Percentiles rank a stretch among this genome's conserved stretches.
phyloP scores from a whole-genome alignment of 148 eudicot species.

The Tetragonia tetragonoides region DNA sequence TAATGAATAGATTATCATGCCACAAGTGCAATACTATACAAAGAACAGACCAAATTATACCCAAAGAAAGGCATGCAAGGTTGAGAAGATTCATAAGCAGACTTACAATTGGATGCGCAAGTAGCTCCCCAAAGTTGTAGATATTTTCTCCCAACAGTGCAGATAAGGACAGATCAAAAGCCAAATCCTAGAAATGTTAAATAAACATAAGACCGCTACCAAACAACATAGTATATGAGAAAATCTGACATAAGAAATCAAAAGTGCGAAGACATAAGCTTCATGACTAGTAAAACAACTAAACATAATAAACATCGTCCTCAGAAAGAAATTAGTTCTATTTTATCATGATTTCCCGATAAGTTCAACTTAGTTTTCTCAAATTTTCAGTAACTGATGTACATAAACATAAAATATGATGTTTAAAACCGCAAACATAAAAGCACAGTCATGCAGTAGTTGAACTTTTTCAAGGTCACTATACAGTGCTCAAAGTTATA shows the following conservation, averaged over 20 bases:
- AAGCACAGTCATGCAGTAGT: background rate
- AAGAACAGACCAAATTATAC: background rate
- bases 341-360: background rate
- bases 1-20: background rate
- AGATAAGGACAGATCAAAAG: conserved; percentile 85
- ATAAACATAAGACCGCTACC: conserved; percentile 7
- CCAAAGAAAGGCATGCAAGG: background rate
- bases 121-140: conserved; percentile 97
- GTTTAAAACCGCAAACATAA: no score
- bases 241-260: background rate
- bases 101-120: conserved; percentile 97
- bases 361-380: background rate
- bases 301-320: background rate
- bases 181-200: conserved; percentile 62
- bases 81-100: background rate
- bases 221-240: background rate
- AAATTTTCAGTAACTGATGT: background rate
- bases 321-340: background rate
- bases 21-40: background rate
- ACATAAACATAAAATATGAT: background rate
- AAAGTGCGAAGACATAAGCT: background rate
- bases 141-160: conserved; percentile 92
- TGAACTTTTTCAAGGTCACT: background rate
- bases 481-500: no score
- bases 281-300: background rate